Percentiles rank a stretch among this genome's conserved stretches.
These are phyloP conservation scores for Aspergillus biplanus DNA, from an alignment of 495 filamentous ascomycete species.

Conservation along the genomic window DNA sequence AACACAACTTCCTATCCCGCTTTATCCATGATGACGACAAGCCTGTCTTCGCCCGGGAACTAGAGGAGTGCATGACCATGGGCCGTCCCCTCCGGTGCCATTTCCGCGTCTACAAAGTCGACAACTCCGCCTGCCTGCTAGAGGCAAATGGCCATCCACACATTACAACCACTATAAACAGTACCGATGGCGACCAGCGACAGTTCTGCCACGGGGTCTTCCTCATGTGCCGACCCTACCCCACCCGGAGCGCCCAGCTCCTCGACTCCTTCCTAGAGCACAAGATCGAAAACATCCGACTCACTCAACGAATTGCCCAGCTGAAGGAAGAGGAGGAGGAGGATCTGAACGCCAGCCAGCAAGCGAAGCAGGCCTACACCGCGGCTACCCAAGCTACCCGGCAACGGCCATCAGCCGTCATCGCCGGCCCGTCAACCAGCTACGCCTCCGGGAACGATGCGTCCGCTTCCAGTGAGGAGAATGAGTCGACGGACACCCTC, in stretches of 20 bases:
- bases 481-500: constrained; percentile 53
- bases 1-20: constrained; percentile 73
- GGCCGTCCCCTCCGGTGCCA: constrained; percentile 82
- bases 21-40: constrained; percentile 90
- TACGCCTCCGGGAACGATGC: constrained; percentile 11
- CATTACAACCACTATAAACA: constrained; percentile 51
- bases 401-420: neutral
- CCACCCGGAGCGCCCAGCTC: constrained; percentile 79
- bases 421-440: constrained; percentile 1
- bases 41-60: constrained; percentile 80
- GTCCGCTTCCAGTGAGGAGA: constrained; percentile 28
- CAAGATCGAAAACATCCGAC: constrained; percentile 94
- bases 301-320: constrained; percentile 82
- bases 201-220: constrained; percentile 84
- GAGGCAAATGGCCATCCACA: constrained; percentile 93
- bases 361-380: constrained; percentile 8
- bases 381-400: constrained; percentile 8
- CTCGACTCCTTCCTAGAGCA: constrained; percentile 96
- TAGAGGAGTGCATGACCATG: constrained; percentile 88
- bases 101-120: constrained; percentile 81
- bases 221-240: constrained; percentile 91
- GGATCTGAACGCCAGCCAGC: constrained; percentile 55
- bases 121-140: constrained; percentile 76
- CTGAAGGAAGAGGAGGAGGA: constrained; percentile 84
- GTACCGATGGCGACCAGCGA: constrained; percentile 10